A percentile compares a stretch with the other conserved stretches of the same genome.
These are phyloP conservation scores for Pezicula rhizophila DNA, from an alignment of 2,329 filamentous ascomycete species.

Conservation along the genomic window DNA sequence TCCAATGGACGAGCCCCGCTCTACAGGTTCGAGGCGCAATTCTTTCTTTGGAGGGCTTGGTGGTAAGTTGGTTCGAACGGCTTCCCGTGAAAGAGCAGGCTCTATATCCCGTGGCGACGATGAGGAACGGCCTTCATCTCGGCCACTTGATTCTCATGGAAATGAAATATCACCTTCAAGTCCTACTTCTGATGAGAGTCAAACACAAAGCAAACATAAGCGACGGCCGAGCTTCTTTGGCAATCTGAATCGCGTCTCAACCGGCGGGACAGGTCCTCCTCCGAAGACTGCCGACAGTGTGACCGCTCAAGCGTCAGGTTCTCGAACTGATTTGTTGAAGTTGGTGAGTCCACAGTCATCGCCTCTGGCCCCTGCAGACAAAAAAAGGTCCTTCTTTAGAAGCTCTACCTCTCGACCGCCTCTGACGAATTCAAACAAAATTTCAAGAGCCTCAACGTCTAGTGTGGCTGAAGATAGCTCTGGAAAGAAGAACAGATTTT, in stretches of 20 bases:
- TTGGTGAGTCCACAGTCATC: conserved; percentile 9
- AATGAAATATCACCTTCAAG: conserved; percentile 39
- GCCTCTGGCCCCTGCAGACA: conserved; percentile 24
- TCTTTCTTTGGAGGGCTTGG: conserved; percentile 48
- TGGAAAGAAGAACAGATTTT: conserved; percentile 41
- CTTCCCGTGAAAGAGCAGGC: conserved; percentile 20
- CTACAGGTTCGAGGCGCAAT: conserved; percentile 21
- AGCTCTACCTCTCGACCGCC: conserved; percentile 7
- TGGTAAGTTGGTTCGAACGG: conserved; percentile 31
- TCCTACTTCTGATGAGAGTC: conserved; percentile 32
- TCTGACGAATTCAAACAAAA: conserved; percentile 25
- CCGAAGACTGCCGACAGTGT: conserved; percentile 28
- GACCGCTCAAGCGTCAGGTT: conserved; percentile 22
- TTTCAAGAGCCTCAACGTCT: conserved; percentile 15
- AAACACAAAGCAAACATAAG: conserved; percentile 33
- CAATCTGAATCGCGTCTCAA: conserved; percentile 16
- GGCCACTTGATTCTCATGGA: conserved; percentile 10
- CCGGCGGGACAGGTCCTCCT: conserved; percentile 16
- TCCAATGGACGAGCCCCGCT: conserved; percentile 29
- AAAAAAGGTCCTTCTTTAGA: conserved; percentile 35
- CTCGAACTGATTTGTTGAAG: conserved; percentile 21
- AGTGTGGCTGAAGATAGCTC: conserved; percentile 10
- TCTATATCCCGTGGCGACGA: conserved; percentile 14
- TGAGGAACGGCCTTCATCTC: background rate
- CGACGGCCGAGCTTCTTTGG: conserved; percentile 36